Evolutionary conservation across 2,329 filamentous ascomycete species (phyloP), one percentile per base, ranked within the genome.

Genomic region (Arthroderma uncinatum): DNA sequence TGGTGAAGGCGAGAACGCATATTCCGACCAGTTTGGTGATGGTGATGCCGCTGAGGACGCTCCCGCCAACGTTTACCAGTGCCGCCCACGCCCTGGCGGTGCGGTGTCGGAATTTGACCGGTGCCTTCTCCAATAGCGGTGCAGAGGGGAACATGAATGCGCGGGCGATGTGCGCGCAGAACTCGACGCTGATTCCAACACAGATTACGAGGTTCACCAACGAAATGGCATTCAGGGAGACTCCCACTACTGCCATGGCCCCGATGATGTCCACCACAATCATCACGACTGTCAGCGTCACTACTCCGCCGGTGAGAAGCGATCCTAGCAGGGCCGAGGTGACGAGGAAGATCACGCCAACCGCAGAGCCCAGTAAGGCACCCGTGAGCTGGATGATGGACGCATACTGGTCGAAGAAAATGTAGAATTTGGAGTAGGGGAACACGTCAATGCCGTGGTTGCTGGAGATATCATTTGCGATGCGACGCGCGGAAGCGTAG

Each of bases 401-500:
- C 4, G 89, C 81, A 68, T 98, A 98, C 70, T 97, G 93, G 69
- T 98, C 93, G 70, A 98, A 98, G 80, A 97, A 98, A 70, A 98
- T 91, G 76, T 98, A 98, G 71, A 95, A 95, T 60, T 96, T 85
- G 64, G 89, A 94, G 75, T 98, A 98, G 0, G 93, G 89, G 78
- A 98, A 98, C 2, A 98, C 85, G 23, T 93, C 84, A 21, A 88
- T 82, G 4, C 84, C 81, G 3, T 90, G 91, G 54, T 80, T 78
- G 55, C 80, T 73, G 12, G 80, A 85, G 54, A 98, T 84, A 28
- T 87, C 85, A 10, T 83, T 75, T 0, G 92, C 84, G 61, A 98
- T 95, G 59, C 93, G 87, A 16, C 92, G 87, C 2, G 93, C 93
- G 1, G 92, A 83, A 4, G 86, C 83, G 70, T 97, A 96, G 0